Evolutionary conservation across 345 rosid species (phyloP), one percentile per base, ranked within the genome.

Genomic region (Eutrema japonicum): DNA sequence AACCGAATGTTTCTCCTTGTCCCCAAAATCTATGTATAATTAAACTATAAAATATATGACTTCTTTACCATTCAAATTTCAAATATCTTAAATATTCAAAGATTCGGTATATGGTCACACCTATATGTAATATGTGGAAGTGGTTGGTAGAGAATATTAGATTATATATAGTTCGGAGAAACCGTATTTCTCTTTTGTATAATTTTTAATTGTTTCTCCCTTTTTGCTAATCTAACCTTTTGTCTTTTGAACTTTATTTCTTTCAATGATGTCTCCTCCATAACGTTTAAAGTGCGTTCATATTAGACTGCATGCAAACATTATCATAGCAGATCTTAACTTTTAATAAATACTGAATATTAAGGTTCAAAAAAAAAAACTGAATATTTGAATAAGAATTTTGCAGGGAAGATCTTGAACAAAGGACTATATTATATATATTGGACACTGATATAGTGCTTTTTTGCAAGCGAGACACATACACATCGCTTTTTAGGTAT

Each of bases 281-380:
- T 49, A 14, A 70, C 40, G 38, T 26, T 36, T 36, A 70, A 58
- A 58, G 66, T 37, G 74, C 58, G 50, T 59, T 70, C 50, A 59
- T 59, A 70, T 37, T 48, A 48, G 8, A 59, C 38, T 70, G 66
- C 66, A 70, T 59, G 67, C 41, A 70, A 59, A 59, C 74, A 70
- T 48, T 29, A 59, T 59, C 41, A 59, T 70, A 27, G 40, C 67
- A 47, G 2, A 10, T 58, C 11, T 48, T 48, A 47, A 29, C 74
- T 56, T 69, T 69, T 33, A 41, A 18, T n/a, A 26, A 38, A 51
- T 9, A 11, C 8, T 2, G 26, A 52, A 52, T 29, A 11, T 5
- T 29, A 22, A 22, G 26, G 26, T 22, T 22, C 26, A 22, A 22
- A 22, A 22, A 22, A 22, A 26, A 38, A 51, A 5, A 11, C 8